Evolutionary conservation across 2,329 filamentous ascomycete genomes (phyloP).

Genomic region (Bipolaris cookei): DNA sequence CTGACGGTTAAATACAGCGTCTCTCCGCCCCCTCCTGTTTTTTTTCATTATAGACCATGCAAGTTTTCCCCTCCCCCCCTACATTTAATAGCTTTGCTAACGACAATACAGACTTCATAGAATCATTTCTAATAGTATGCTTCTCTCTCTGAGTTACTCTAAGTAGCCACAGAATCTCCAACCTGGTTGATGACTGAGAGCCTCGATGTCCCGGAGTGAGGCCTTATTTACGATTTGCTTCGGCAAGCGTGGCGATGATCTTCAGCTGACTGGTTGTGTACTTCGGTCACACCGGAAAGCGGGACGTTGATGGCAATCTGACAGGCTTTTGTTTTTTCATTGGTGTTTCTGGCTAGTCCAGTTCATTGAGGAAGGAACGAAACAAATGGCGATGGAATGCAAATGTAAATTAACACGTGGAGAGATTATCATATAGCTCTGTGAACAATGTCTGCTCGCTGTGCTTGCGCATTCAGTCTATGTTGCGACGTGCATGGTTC

Average conservation of each 20-base stretch:
- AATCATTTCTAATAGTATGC: slow-evolving; percentile 88
- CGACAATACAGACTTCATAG: slow-evolving; percentile 27
- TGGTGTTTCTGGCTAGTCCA: slow-evolving; percentile 41
- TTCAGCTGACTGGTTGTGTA: slow-evolving; percentile 76
- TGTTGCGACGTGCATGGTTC: slow-evolving; percentile 11
- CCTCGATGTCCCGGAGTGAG: slow-evolving; percentile 92
- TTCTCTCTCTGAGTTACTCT: slow-evolving; percentile 90
- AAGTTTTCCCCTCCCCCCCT: background rate
- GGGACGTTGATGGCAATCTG: slow-evolving; percentile 85
- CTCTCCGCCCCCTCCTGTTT: background rate
- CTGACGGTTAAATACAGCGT: background rate
- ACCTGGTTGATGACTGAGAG: slow-evolving; percentile 89
- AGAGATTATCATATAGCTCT: background rate
- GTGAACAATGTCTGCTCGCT: background rate
- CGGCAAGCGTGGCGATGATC: slow-evolving; percentile 96
- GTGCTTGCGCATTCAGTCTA: background rate
- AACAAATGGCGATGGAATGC: background rate
- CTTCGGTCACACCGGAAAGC: slow-evolving; percentile 78
- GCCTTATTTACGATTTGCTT: slow-evolving; percentile 66
- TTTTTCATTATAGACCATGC: background rate
- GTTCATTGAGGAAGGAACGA: slow-evolving; percentile 41
- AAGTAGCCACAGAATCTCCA: slow-evolving; percentile 86
- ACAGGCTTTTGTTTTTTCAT: slow-evolving; percentile 64
- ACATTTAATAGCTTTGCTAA: slow-evolving; percentile 2
- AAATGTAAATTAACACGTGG: background rate